These are phyloP conservation scores for Xylariaceae sp. DNA, from an alignment of 2,329 filamentous ascomycete genomes.

Conservation along the genomic window DNA sequence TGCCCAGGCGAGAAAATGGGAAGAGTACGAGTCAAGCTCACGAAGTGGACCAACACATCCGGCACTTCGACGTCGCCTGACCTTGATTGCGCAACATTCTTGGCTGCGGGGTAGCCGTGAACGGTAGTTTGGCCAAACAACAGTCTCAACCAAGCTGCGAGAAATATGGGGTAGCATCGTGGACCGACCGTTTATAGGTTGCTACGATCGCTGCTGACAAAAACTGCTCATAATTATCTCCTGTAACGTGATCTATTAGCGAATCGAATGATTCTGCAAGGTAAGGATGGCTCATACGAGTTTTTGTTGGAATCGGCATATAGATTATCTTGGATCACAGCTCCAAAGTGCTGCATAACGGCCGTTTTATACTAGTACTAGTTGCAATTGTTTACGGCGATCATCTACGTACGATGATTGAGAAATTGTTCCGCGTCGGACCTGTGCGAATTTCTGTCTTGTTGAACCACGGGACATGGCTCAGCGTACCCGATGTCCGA, in stretches of 20 bases:
- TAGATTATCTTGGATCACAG: no score
- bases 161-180: neutral
- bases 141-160: conserved; percentile 7
- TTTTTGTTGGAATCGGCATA: no score
- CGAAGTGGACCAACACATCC: neutral
- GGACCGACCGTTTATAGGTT: no score
- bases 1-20: conserved; percentile 2
- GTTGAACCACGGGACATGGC: conserved; percentile 41
- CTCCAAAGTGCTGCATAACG: no score
- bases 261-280: no score
- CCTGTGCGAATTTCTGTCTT: conserved; percentile 79
- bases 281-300: no score
- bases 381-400: neutral
- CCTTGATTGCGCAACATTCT: conserved; percentile 7
- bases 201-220: no score
- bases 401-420: conserved; percentile 58
- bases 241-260: no score
- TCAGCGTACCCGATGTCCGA: conserved; percentile 31
- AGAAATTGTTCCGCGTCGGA: conserved; percentile 81
- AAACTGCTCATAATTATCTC: no score
- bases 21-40: conserved; percentile 1
- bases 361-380: no score
- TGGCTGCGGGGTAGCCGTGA: conserved; percentile 18
- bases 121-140: conserved; percentile 5
- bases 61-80: conserved; percentile 16